Evolutionary conservation across 805 yeast genomes (phyloP).

Genomic region (Saccharomyces cerevisiae): DNA sequence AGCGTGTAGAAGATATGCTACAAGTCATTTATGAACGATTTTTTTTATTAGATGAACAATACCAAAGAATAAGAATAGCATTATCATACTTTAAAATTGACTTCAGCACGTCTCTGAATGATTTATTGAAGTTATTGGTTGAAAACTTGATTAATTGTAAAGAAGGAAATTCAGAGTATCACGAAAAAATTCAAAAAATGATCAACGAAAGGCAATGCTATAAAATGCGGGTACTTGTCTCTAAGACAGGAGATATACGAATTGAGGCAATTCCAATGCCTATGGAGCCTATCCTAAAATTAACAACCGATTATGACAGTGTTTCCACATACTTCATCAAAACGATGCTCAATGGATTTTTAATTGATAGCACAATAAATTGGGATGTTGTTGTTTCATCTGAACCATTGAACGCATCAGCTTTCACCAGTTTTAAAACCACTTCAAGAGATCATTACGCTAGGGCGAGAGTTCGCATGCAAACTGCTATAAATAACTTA

Average conservation of each 20-base stretch:
- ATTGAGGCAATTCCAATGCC: constrained; percentile 32
- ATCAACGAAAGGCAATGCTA: constrained; percentile 32
- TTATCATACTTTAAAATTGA: constrained; percentile 46
- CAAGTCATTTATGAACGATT: constrained; percentile 33
- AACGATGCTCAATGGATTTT: constrained; percentile 21
- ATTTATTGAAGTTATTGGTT: constrained; percentile 37
- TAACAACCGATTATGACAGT: not conserved
- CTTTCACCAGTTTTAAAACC: constrained; percentile 84
- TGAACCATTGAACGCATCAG: constrained; percentile 46
- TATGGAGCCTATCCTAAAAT: constrained; percentile 2
- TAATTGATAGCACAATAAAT: constrained; percentile 17
- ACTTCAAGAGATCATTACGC: constrained; percentile 60
- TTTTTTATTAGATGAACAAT: constrained; percentile 58
- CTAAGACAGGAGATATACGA: constrained; percentile 30
- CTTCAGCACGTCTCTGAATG: constrained; percentile 35
- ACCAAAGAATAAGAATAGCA: constrained; percentile 48
- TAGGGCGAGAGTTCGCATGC: constrained; percentile 46
- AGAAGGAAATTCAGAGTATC: constrained; percentile 6
- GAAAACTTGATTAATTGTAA: constrained; percentile 24
- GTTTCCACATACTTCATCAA: constrained; percentile 22
- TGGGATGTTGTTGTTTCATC: constrained; percentile 63
- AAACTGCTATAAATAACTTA: constrained; percentile 25
- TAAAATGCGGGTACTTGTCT: constrained; percentile 42
- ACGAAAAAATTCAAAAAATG: constrained; percentile 11
- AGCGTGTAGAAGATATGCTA: constrained; percentile 4